Evolutionary conservation across 805 yeast genomes (phyloP).

Genomic region (Starmera pachycereana): DNA sequence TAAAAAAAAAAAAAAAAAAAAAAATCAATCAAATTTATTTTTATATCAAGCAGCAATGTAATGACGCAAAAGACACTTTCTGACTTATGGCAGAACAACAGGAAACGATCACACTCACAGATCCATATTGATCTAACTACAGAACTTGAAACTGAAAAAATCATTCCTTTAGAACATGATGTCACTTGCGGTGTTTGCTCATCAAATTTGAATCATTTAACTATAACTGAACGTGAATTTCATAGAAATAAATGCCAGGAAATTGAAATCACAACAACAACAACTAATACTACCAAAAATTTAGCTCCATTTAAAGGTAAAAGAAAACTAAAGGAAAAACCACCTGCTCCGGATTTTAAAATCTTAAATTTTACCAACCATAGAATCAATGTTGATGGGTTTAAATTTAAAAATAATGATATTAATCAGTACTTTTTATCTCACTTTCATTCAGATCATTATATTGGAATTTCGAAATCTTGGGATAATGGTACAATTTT

Average conservation of each 20-base stretch:
- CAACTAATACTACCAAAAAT: constrained; percentile 17
- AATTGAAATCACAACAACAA: constrained; percentile 18
- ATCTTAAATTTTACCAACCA: constrained; percentile 31
- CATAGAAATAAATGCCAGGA: constrained; percentile 32
- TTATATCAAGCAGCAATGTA: neutral
- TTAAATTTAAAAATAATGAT: constrained; percentile 37
- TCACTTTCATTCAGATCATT: constrained; percentile 93
- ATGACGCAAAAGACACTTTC: neutral
- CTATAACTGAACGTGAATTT: constrained; percentile 31
- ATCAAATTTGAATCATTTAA: constrained; percentile 25
- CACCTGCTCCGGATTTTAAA: constrained; percentile 38
- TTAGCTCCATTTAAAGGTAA: neutral
- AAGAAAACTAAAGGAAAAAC: constrained; percentile 2
- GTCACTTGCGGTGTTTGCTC: constrained; percentile 45
- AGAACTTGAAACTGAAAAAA: neutral
- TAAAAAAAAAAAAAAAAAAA: neutral
- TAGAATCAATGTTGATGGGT: constrained; percentile 57
- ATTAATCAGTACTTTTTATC: constrained; percentile 51
- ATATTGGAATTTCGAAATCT: constrained; percentile 68
- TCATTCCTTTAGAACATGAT: constrained; percentile 1
- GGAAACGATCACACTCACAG: neutral
- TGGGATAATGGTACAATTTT: constrained; percentile 72
- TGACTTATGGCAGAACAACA: neutral
- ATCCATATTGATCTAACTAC: neutral
- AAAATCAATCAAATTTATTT: neutral